Evolutionary conservation across 164 flowering plant genomes (phyloP).

Genomic region (Cinnamomum micranthum): DNA sequence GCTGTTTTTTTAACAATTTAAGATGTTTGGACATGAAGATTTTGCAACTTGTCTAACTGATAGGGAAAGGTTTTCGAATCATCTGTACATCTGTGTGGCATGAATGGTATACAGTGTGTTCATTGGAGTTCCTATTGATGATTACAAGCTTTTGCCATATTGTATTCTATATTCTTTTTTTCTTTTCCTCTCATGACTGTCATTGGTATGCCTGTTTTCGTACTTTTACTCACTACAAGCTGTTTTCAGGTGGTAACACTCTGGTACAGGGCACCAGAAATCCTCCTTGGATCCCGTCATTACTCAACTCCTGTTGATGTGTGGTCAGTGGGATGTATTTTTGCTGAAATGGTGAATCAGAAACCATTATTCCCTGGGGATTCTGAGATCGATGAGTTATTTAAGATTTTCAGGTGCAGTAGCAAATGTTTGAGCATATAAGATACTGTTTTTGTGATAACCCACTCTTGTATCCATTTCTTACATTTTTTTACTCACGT

Average conservation of each 20-base stretch:
- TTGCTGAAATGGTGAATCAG: conserved; percentile 98
- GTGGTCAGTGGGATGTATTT: conserved; percentile 99
- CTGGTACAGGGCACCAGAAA: conserved; percentile 99
- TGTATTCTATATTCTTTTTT: not conserved
- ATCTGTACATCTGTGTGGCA: not conserved
- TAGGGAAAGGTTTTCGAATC: no score
- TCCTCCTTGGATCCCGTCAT: conserved; percentile 92
- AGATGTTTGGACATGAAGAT: not conserved
- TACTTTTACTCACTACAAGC: not conserved
- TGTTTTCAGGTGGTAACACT: conserved; percentile 81
- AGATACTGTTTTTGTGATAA: not conserved
- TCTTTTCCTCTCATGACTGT: not conserved
- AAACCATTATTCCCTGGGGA: conserved; percentile 93
- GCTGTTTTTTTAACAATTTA: not conserved
- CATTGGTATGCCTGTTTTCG: not conserved
- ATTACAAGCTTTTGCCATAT: not conserved
- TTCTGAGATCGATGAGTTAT: conserved; percentile 94
- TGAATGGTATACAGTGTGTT: not conserved
- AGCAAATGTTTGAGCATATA: not conserved
- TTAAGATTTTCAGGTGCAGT: conserved; percentile 86
- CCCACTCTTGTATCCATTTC: not conserved
- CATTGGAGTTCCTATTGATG: not conserved
- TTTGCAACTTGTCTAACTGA: no score
- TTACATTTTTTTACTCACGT: not conserved
- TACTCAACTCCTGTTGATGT: conserved; percentile 98